Percentiles rank a stretch among this genome's conserved stretches.
phyloP scores from a whole-genome alignment of 768 basidiomycete genomes.

The Xanthoconium stramineum region DNA sequence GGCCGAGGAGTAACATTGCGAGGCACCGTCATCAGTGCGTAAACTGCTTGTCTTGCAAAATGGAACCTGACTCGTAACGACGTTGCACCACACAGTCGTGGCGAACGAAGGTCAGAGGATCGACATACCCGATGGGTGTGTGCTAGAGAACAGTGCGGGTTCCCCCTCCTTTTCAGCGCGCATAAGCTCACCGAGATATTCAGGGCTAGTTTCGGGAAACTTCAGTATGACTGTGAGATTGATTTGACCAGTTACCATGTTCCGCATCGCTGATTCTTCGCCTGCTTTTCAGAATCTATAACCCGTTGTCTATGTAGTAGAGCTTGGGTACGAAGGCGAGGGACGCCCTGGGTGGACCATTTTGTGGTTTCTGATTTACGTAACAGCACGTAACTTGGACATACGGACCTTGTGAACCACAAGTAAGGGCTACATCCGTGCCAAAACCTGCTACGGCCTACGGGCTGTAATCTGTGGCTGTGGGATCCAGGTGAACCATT shows the following conservation, averaged over 20 bases:
- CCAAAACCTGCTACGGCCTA: no score
- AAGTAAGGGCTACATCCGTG: no score
- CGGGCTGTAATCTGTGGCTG: no score
- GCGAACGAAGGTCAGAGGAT: conserved; percentile 82
- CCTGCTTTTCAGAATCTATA: conserved; percentile 5
- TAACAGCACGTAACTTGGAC: no score
- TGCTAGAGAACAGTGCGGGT: conserved; percentile 60
- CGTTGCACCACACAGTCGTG: conserved; percentile 43
- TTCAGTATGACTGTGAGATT: conserved; percentile 60
- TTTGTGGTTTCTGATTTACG: no score
- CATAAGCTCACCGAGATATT: background rate
- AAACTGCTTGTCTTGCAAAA: background rate
- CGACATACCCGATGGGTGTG: conserved; percentile 79
- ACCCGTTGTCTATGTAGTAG: background rate
- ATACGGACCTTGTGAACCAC: no score
- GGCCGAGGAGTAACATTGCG: conserved; percentile 82
- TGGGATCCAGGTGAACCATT: no score
- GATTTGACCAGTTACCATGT: background rate
- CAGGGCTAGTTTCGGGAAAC: conserved; percentile 78
- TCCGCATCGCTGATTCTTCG: background rate
- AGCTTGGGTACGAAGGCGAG: no score
- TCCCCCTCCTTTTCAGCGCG: background rate
- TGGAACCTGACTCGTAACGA: background rate
- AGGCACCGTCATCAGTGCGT: conserved; percentile 77
- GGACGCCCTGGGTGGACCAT: no score